These are phyloP conservation scores for Nicotiana obtusifolia DNA, from an alignment of 257 asterid genomes.

Conservation along the genomic window DNA sequence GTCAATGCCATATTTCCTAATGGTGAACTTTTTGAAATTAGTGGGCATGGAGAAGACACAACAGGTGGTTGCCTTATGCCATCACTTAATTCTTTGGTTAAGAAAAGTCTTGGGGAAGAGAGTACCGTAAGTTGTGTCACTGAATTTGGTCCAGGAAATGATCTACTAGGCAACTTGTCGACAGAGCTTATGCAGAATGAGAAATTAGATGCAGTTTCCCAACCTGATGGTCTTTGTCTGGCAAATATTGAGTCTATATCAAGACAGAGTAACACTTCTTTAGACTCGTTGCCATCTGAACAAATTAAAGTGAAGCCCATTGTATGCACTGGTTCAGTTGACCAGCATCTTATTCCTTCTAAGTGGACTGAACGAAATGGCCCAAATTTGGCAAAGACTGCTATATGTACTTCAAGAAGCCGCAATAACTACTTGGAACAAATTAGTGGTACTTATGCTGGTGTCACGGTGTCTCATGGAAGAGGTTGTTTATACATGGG, in stretches of 20 bases:
- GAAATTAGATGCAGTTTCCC: slow-evolving; percentile 12
- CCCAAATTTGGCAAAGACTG: slow-evolving; percentile 26
- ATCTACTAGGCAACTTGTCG: slow-evolving; percentile 3
- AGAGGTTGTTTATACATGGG: slow-evolving; percentile 44
- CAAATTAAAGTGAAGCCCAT: slow-evolving; percentile 19
- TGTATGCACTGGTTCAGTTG: slow-evolving; percentile 22
- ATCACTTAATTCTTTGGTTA: slow-evolving; percentile 20
- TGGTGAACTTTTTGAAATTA: slow-evolving; percentile 26
- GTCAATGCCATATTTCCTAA: slow-evolving; percentile 22
- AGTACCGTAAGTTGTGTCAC: slow-evolving; percentile 29
- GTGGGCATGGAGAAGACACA: slow-evolving; percentile 22
- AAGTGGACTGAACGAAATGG: slow-evolving; percentile 30
- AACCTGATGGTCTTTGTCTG: slow-evolving; percentile 18
- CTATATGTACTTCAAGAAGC: slow-evolving; percentile 18
- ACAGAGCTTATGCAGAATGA: slow-evolving; percentile 15
- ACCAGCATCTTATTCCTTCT: slow-evolving; percentile 24
- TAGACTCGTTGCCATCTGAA: slow-evolving; percentile 13
- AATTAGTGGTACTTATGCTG: slow-evolving; percentile 19
- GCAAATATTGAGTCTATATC: slow-evolving; percentile 9
- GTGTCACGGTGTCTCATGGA: slow-evolving; percentile 18
- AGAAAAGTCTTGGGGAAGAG: slow-evolving; percentile 26
- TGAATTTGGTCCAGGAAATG: slow-evolving; percentile 23
- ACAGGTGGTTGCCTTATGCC: slow-evolving; percentile 22
- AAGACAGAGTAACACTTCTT: slow-evolving; percentile 15
- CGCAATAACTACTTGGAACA: slow-evolving; percentile 20